Conservation (phyloP, 805 yeast genomes). For the Yamadazyma ubonensis region DNA sequence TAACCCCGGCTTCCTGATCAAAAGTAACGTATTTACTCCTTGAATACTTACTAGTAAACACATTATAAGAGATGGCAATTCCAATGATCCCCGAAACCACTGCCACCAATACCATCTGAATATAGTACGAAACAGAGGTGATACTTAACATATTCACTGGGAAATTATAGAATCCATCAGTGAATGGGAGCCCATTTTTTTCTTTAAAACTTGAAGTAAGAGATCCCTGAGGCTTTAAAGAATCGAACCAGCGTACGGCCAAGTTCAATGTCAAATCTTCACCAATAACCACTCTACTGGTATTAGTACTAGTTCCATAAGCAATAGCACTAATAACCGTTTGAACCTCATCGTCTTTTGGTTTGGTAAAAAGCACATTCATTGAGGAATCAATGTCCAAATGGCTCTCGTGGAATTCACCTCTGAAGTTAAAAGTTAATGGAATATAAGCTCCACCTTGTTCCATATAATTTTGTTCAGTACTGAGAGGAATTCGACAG, state of each 20-base stretch:
- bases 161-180: constrained; percentile 41
- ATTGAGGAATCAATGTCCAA: constrained; percentile 60
- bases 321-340: constrained; percentile 55
- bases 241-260: constrained; percentile 57
- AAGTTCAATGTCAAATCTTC: constrained; percentile 56
- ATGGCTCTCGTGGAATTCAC: constrained; percentile 65
- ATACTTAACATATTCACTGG: constrained; percentile 32
- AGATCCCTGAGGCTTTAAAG: constrained; percentile 7
- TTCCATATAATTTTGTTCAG: constrained; percentile 41
- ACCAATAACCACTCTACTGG: constrained; percentile 65
- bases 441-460: constrained; percentile 54
- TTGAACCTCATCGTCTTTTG: constrained; percentile 29
- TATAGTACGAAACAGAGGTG: constrained; percentile 21
- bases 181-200: constrained; percentile 28
- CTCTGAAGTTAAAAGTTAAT: constrained; percentile 61
- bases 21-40: constrained; percentile 20
- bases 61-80: constrained; percentile 24
- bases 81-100: constrained; percentile 23
- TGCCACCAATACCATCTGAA: constrained; percentile 23
- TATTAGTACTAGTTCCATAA: constrained; percentile 60
- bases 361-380: constrained; percentile 49
- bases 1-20: constrained; percentile 18
- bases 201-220: constrained; percentile 9
- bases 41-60: constrained; percentile 19
- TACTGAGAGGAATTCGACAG: constrained; percentile 58